phyloP scores from a whole-genome alignment of 1,284 basidiomycete genomes.

The Heterobasidion annosum region DNA sequence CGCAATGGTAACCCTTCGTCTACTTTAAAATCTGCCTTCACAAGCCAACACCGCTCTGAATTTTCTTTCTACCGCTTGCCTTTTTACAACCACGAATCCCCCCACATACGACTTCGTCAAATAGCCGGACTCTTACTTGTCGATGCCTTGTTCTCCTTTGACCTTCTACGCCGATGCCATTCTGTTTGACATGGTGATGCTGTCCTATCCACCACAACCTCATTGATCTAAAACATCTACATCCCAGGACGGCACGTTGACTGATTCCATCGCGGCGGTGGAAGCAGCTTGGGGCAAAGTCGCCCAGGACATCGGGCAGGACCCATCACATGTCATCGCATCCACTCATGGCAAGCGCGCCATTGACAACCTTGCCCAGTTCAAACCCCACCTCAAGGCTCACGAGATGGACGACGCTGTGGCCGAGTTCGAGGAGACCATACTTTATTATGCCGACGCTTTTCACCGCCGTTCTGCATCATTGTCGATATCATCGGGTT shows the following conservation, averaged over 20 bases:
- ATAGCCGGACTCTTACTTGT: not conserved
- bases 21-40: no score
- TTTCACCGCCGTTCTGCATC: conserved; percentile 36
- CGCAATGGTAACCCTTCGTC: no score
- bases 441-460: conserved; percentile 68
- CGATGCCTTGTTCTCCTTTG: not conserved
- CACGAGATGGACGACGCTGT: conserved; percentile 67
- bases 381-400: conserved; percentile 31
- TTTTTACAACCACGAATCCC: not conserved
- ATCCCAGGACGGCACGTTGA: conserved; percentile 58
- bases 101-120: not conserved
- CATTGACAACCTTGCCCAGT: conserved; percentile 37
- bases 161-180: conserved; percentile 50
- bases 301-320: conserved; percentile 59
- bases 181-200: conserved; percentile 61
- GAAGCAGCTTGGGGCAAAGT: conserved; percentile 77
- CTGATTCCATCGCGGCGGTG: conserved; percentile 69
- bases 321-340: conserved; percentile 55
- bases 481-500: conserved; percentile 22
- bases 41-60: no score
- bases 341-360: conserved; percentile 71
- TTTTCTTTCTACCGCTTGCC: not conserved
- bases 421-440: conserved; percentile 58
- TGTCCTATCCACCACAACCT: conserved; percentile 12
- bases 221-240: conserved; percentile 9